Evolutionary conservation across 805 yeast species (phyloP), one percentile per base, ranked within the genome.

Genomic region (Candida piceae): DNA sequence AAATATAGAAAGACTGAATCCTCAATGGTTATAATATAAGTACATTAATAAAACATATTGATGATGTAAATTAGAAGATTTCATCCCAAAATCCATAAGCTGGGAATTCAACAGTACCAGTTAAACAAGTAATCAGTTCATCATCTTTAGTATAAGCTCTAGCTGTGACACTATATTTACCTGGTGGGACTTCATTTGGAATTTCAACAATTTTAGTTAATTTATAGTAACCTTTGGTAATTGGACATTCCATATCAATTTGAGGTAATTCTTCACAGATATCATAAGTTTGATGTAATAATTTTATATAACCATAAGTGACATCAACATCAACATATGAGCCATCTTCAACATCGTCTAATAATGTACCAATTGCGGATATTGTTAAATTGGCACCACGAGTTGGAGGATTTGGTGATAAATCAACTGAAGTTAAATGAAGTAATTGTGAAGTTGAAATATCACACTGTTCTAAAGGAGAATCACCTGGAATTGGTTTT

Each of bases 311-410:
- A 5, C 97, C 98, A 53, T 88, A 83, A 47, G 84, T 74, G 16
- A 93, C 97, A 48, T 87, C 94, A 20, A 93, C 90, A 48, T 89
- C 96, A 34, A 93, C 94, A 53, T 89, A 93, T 0, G 97, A 85
- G 23, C 98, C 98, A 15, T 86, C 90, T 20, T 60, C 75, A 25
- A 93, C 66, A 7, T 67, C 67, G 34, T 70, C 57, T 16, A 65
- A 42, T 35, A 90, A 63, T 25, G 57, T 57, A 3, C 96, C 98
- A 5, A 67, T 58, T 3, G 96, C 98, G 16, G 70, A 56, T 39
- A 93, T 76, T 7, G 95, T 83, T 55, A 93, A 67, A 57, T 87
- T 84, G 29, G 69, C 64, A n/a, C 97, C 97, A 52, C 88, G 79
- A 29, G 54, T 67, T 3, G 98, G 98, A 4, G 97, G 97, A 52